Base-by-base conservation (phyloP, 352 stramenopile species). In the Thalassiosira hispida region DNA sequence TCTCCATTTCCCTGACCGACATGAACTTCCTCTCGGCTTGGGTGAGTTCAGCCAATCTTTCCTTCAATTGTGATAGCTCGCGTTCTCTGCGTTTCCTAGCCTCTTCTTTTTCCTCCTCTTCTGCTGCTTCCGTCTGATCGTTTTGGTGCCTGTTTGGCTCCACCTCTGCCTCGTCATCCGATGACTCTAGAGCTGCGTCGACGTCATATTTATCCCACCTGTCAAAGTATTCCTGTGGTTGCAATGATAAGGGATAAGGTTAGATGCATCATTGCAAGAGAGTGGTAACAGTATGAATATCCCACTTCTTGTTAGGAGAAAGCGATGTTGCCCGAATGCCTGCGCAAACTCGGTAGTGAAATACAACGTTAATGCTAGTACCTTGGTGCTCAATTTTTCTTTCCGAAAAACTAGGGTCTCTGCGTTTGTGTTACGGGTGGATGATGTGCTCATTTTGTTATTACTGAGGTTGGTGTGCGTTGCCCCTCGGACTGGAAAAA, bases 161-260 rank as follows among this genome's bases (percentile, higher is more conserved):
- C n/a, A 38, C 8, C 31, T 38, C 31, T 38, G 31, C 3, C 8
- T 38, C 31, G 31, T 38, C 88, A 11, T 97, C 94, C 35, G 96
- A 85, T 31, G 92, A 87, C 2, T 90, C 68, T 22, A 96, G 84
- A n/a, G 93, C 94, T 44, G 89, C 73, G 44, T 97, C 94, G 7
- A 95, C 93, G 27, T 97, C 87, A 75, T 96, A 97, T 67, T 97
- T 96, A 52, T 97, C 93, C 95, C 95, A 98, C 23, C 93, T 89
- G 3, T 93, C 88, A 51, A 97, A 98, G 77, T 97, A 95, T 81
- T 97, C 96, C 8, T 38, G 31, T 38, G 3, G 31, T 38, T 38
- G 31, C 31, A 38, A 38, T 38, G 31, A 38, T 8, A 38, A 38
- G 3, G 31, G 31, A 38, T 9, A 38, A 9, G 31, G 8, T 3